Conservation (phyloP, 2,329 filamentous ascomycete species). For the Penicillium sp. region DNA sequence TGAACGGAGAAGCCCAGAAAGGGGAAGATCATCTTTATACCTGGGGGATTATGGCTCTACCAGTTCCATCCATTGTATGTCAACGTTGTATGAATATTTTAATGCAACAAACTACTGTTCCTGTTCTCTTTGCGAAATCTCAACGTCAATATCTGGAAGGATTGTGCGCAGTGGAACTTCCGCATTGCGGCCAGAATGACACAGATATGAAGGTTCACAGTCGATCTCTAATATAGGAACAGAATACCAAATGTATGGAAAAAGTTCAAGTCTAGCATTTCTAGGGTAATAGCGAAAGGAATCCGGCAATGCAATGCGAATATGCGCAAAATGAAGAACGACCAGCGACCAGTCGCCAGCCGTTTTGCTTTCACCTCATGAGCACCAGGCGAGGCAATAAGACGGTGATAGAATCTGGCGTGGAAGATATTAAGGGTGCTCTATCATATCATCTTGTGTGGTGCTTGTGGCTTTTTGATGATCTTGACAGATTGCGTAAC, state of each 20-base stretch:
- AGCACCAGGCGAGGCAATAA: background rate
- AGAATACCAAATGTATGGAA: background rate
- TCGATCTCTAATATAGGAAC: background rate
- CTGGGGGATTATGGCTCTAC: background rate
- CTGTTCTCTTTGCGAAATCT: background rate
- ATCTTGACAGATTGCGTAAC: conserved; percentile 18
- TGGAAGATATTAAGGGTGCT: background rate
- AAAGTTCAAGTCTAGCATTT: background rate
- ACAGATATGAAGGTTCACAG: background rate
- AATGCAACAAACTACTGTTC: background rate
- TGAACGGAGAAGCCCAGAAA: background rate
- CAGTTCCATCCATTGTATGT: background rate
- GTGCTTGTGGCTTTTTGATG: conserved; percentile 3
- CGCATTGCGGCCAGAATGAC: background rate
- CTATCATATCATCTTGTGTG: background rate
- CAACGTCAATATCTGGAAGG: background rate
- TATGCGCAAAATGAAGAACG: background rate
- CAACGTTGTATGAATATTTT: background rate
- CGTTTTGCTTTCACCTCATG: background rate
- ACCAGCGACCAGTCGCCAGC: background rate
- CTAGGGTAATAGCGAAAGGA: background rate
- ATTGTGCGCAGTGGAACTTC: background rate
- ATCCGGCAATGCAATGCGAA: conserved; percentile 3
- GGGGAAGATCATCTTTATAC: background rate
- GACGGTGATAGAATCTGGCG: background rate